Evolutionary conservation across 2,329 filamentous ascomycete species (phyloP).

Genomic region (Graphilbum ipis-grandicollis): DNA sequence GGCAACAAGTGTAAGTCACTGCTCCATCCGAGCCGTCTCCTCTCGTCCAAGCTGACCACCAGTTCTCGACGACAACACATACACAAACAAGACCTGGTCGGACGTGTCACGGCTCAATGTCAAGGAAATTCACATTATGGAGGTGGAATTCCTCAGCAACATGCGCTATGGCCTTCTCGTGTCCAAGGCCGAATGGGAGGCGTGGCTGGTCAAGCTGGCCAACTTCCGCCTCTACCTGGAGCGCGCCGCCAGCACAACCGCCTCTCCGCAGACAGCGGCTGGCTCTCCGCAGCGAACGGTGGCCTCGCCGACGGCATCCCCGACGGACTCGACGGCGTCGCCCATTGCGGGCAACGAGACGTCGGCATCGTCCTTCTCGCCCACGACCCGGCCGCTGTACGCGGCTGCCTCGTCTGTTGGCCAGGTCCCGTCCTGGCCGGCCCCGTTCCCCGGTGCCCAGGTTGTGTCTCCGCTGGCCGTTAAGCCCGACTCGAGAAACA

Average conservation of each 20-base stretch:
- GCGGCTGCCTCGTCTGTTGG: conserved; percentile 8
- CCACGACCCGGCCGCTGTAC: neutral
- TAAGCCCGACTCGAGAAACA: conserved; percentile 23
- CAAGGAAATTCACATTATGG: conserved; percentile 95
- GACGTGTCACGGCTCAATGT: conserved; percentile 92
- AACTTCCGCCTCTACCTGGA: conserved; percentile 76
- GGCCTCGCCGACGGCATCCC: conserved; percentile 31
- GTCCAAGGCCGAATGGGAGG: conserved; percentile 70
- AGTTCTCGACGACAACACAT: conserved; percentile 96
- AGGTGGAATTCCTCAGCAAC: conserved; percentile 98
- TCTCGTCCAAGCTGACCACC: neutral
- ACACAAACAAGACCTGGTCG: conserved; percentile 99
- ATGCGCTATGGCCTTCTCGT: conserved; percentile 89
- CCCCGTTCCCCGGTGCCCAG: conserved; percentile 16
- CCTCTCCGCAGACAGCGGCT: conserved; percentile 17
- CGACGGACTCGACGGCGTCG: conserved; percentile 18
- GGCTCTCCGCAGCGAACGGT: conserved; percentile 19
- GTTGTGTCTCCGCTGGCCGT: conserved; percentile 29
- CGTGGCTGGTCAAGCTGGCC: conserved; percentile 70
- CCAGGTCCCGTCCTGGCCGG: conserved; percentile 1
- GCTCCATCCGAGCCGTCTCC: too few relatives aligned
- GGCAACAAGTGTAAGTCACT: conserved; percentile 92
- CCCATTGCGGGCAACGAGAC: neutral
- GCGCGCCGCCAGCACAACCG: conserved; percentile 29
- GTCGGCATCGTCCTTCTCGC: neutral